Conservation (phyloP, 768 basidiomycete species). For the Kwoniella sp. region DNA sequence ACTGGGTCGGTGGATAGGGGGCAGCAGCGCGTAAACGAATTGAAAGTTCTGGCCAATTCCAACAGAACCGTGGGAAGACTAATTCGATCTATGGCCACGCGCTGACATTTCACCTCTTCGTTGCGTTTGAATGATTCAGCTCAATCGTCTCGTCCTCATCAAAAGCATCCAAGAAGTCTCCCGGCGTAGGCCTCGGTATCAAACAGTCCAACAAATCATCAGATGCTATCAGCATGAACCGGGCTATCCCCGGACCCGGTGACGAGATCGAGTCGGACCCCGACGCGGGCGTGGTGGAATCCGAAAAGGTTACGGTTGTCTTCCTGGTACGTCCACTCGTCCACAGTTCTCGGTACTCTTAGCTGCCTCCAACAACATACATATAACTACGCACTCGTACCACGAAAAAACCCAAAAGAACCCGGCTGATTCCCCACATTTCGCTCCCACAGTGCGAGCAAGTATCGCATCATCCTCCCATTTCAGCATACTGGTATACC, state of each 20-base stretch:
- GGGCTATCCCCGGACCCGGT: constrained; percentile 47
- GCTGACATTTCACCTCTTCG: background rate
- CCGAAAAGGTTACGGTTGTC: constrained; percentile 66
- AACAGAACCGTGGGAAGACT: too few species aligned
- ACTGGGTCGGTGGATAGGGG: too few species aligned
- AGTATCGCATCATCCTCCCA: constrained; percentile 94
- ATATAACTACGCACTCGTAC: too few species aligned
- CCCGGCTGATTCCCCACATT: too few species aligned
- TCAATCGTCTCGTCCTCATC: constrained; percentile 41
- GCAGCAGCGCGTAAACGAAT: too few species aligned
- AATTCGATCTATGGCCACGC: background rate
- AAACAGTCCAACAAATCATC: constrained; percentile 46
- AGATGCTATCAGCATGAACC: constrained; percentile 31
- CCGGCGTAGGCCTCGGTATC: background rate
- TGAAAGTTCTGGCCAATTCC: too few species aligned
- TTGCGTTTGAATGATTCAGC: constrained; percentile 11
- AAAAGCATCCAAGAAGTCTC: constrained; percentile 29
- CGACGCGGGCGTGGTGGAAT: constrained; percentile 56
- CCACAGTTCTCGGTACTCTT: too few species aligned
- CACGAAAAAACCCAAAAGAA: too few species aligned
- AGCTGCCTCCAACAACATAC: too few species aligned
- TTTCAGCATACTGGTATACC: constrained; percentile 77
- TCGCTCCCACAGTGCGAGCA: constrained; percentile 73
- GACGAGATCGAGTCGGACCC: constrained; percentile 55
- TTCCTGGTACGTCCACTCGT: constrained; percentile 63